A percentile compares a stretch with the other conserved stretches of the same genome.
Evolutionary conservation across 2,329 filamentous ascomycete genomes (phyloP).

Genomic region (Neofusicoccum laricinum): DNA sequence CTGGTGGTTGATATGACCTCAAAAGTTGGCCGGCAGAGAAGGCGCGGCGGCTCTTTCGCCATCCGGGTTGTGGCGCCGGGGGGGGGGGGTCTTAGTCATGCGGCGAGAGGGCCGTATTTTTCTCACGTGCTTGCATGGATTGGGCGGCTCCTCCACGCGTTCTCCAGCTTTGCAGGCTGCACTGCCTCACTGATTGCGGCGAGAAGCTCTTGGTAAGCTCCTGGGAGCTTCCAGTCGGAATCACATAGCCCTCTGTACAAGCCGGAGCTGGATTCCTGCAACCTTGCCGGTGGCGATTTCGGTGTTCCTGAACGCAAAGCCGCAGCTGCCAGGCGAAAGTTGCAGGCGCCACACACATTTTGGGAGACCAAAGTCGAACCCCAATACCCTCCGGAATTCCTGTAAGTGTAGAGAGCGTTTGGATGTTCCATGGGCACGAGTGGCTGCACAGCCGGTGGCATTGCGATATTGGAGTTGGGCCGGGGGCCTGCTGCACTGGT

Average conservation of each 20-base stretch:
- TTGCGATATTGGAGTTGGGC: too few species aligned
- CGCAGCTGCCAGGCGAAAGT: too few species aligned
- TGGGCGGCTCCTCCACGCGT: not conserved
- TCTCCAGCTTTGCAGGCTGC: not conserved
- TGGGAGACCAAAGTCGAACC: too few species aligned
- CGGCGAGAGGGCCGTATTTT: not conserved
- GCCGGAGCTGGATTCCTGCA: not conserved
- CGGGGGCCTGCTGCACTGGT: too few species aligned
- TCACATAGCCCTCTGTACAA: too few species aligned
- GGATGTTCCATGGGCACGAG: too few species aligned
- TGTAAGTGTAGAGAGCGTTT: too few species aligned
- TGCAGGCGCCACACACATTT: too few species aligned
- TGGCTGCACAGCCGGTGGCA: too few species aligned
- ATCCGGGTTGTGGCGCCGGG: not conserved
- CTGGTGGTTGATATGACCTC: slow-evolving; percentile 4
- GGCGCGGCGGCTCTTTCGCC: slow-evolving; percentile 10
- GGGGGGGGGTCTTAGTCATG: not conserved
- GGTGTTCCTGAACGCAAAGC: too few species aligned
- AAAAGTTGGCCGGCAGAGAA: not conserved
- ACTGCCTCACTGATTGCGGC: not conserved
- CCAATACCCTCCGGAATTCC: too few species aligned
- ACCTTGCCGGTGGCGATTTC: too few species aligned
- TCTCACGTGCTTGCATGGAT: not conserved
- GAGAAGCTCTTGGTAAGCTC: not conserved
- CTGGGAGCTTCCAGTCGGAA: not conserved